A percentile compares a stretch with the other conserved stretches of the same genome.
These are phyloP conservation scores for Neoscytalidium dimidiatum DNA, from an alignment of 2,329 filamentous ascomycete genomes.

Conservation along the genomic window DNA sequence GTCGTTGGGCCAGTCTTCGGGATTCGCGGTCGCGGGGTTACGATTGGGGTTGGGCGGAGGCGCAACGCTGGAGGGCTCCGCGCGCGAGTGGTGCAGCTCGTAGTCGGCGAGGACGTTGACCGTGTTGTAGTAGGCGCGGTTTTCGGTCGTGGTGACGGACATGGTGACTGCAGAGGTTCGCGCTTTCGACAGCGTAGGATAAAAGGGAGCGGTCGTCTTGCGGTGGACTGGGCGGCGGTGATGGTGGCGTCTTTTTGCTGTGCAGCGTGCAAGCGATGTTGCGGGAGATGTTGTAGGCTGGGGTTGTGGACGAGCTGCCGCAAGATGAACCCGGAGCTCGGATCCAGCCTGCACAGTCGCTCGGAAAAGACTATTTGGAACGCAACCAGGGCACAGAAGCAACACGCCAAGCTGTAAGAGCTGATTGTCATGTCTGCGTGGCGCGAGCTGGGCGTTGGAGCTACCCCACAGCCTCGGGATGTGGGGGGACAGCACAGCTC, in stretches of 20 bases:
- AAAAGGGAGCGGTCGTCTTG: neutral
- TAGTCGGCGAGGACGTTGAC: slow-evolving; percentile 47
- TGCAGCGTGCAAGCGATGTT: neutral
- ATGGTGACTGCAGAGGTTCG: slow-evolving; percentile 28
- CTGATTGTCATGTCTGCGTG: neutral
- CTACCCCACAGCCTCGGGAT: slow-evolving; percentile 14
- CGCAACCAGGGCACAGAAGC: neutral
- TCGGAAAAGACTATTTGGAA: neutral
- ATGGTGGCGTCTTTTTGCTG: neutral
- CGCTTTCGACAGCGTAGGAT: neutral
- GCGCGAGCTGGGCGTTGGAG: neutral
- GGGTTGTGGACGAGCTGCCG: neutral
- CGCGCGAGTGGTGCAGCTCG: slow-evolving; percentile 46
- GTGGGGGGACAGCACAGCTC: neutral
- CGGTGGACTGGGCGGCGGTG: too few relatives aligned
- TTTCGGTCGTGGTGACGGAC: slow-evolving; percentile 48
- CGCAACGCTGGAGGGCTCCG: slow-evolving; percentile 29
- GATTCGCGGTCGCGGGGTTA: slow-evolving; percentile 34
- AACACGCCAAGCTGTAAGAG: neutral
- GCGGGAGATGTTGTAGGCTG: neutral
- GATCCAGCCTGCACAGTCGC: neutral
- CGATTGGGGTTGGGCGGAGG: slow-evolving; percentile 31
- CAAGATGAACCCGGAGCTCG: neutral
- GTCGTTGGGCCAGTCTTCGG: slow-evolving; percentile 49
- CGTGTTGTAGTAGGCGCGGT: slow-evolving; percentile 39